Base-by-base conservation (phyloP, 2,329 filamentous ascomycete species). In the Beauveria sp. region DNA sequence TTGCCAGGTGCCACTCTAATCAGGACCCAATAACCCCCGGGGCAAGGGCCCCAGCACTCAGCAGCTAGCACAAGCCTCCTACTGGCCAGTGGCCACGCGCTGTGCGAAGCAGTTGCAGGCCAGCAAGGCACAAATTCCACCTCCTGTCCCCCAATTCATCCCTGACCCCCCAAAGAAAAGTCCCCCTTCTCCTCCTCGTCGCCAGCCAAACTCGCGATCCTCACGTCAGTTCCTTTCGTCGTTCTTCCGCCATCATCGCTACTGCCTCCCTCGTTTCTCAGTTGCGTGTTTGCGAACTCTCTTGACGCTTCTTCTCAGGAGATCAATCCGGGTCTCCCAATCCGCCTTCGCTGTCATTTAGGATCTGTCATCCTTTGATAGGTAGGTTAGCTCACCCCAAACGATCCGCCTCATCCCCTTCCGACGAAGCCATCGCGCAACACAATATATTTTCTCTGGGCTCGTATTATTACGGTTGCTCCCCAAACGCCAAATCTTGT, bases 81-180 rank as follows among this genome's bases (percentile, higher is more conserved):
- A 43, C 38, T 55, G 52, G 56, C 26, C 54, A 38, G 34, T 38
- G 34, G 34, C 6, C 26, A 49, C 43, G 16, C 53, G 40, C 55
- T 58, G 43, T 58, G 57, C 38, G 30, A 30, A 26, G 59, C 16
- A 51, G 45, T 58, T 20, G 45, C 26, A 40, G 64, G 63, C 66
- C 68, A 71, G 68, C 69, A 68, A 69, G 71, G 67, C 70, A 69
- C 68, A 71, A 70, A 71, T 70, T 69, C 67, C 67, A 69, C 68
- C 69, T 62, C 54, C 49, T 55, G 40, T 61, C 50, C 57, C 62
- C 64, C 47, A 50, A 65, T 47, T 57, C 42, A 57, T 57, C 53
- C 63, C 62, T 64, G 42, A 42, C 62, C 63, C 65, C 65, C 68
- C 62, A 63, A 62, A 69, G 67, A 69, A 68, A 66, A 49, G 40